Evolutionary conservation across 176 grass and related monocot species (phyloP).

Genomic region (Luzula sylvatica): DNA sequence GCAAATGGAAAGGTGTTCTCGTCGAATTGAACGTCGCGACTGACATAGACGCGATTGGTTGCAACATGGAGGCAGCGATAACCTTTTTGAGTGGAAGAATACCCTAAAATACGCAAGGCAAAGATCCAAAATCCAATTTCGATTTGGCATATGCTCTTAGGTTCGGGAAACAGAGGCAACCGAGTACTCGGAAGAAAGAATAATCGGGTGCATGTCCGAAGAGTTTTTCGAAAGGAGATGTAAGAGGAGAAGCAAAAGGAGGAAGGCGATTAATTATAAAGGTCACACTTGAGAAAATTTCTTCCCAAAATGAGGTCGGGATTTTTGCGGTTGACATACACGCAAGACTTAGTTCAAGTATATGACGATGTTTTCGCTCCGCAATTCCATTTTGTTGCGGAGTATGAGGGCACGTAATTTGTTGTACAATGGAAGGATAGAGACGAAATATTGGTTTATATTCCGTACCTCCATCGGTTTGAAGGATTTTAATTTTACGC

Average conservation of each 20-base stretch:
- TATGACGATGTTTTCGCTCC: constrained; percentile 1
- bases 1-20: too few species aligned
- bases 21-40: too few species aligned
- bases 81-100: too few species aligned
- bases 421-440: not conserved
- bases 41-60: too few species aligned
- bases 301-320: not conserved
- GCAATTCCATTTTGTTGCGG: constrained; percentile 2
- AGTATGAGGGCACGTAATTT: not conserved
- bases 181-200: not conserved
- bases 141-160: not conserved
- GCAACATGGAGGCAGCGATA: too few species aligned
- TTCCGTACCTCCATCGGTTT: not conserved
- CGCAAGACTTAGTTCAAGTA: not conserved
- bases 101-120: not conserved
- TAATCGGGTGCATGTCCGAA: not conserved
- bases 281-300: not conserved
- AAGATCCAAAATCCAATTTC: not conserved
- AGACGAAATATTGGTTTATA: not conserved
- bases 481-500: not conserved
- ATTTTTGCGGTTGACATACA: not conserved
- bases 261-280: not conserved
- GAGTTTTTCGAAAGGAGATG: not conserved
- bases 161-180: not conserved
- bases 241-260: too few species aligned